Evolutionary conservation across 371 early-diverging fungal genomes (phyloP), one percentile per base, ranked within the genome.

Genomic region (Lichtheimia corymbifera): DNA sequence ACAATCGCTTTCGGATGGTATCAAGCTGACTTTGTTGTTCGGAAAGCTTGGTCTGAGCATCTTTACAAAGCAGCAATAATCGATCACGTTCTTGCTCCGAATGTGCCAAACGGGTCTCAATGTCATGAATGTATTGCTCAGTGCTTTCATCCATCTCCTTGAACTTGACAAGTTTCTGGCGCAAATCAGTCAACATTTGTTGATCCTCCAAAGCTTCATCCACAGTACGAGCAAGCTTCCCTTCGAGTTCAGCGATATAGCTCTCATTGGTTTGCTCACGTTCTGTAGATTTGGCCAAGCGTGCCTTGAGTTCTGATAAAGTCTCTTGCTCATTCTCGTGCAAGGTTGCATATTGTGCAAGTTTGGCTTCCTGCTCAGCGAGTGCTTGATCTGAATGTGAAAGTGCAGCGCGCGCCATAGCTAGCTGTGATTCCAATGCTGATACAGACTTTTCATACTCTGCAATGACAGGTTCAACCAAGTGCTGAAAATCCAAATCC

Each of bases 381-480:
- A 84, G 42, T 5, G 74, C 71, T 27, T 70, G 62, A 20, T 82
- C 80, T 2, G 84, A 81, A 43, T 80, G 80, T 14, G 68, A 59
- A 41, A 83, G 40, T 1, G 83, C 84, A 12, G 82, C 83, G 30
- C 78, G 73, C 12, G 83, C 73, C 72, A 80, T 67, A 50, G 79
- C 74, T 42, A 88, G 61, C 45, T 87, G 80, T 6, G 76, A 75
- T 58, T 86, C 87, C 9, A 88, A 70, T 1, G 73, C 77, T 4
- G 84, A 70, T 6, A 86, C 76, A 0, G 82, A 79, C 56, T 84
- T 86, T 65, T 85, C 87, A 43, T 87, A 85, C 44, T 88, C 85
- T 63, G 85, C 82, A 68, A 87, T 86, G 18, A 86, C 84, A 40
- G 88, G 86, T 45, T 85, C 88, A 9, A 84, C 86, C 47, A 83